phyloP scores from a whole-genome alignment of 2,329 filamentous ascomycete genomes.

The Pyricularia sp. region DNA sequence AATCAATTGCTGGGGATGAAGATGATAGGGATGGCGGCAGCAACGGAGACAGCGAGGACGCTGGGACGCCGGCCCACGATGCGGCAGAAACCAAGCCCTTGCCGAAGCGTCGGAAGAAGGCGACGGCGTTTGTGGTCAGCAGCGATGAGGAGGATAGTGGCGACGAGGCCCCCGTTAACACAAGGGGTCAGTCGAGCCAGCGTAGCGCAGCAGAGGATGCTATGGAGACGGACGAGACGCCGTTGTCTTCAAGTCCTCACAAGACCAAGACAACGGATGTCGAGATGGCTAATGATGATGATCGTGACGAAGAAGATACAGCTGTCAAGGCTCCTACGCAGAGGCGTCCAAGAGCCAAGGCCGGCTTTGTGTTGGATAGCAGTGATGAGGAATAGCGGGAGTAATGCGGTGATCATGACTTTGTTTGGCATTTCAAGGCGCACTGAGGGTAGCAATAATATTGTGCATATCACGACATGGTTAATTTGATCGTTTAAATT shows the following conservation, averaged over 20 bases:
- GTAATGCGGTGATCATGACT: background rate
- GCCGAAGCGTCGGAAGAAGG: constrained; percentile 10
- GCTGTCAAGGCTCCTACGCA: constrained; percentile 19
- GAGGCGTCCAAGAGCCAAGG: constrained; percentile 32
- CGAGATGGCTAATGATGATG: constrained; percentile 23
- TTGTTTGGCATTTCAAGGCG: background rate
- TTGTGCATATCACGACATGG: background rate
- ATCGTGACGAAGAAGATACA: constrained; percentile 32
- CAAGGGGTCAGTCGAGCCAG: constrained; percentile 3
- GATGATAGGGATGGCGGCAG: constrained; percentile 14
- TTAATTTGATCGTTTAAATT: background rate
- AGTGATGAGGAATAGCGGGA: constrained; percentile 41
- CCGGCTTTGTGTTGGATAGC: constrained; percentile 50
- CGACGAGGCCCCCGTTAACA: background rate
- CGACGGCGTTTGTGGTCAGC: constrained; percentile 7
- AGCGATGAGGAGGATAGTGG: constrained; percentile 6
- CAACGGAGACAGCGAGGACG: background rate
- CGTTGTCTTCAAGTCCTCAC: constrained; percentile 27
- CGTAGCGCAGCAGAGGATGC: constrained; percentile 9
- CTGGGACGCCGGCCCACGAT: background rate
- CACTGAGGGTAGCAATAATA: background rate
- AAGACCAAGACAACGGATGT: constrained; percentile 9
- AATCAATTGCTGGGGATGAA: constrained; percentile 8
- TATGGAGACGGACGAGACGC: constrained; percentile 24
- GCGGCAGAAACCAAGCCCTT: background rate